Conservation (phyloP, 225 moss, liverwort and hornwort genomes). For the Sphagnum tenellum region DNA sequence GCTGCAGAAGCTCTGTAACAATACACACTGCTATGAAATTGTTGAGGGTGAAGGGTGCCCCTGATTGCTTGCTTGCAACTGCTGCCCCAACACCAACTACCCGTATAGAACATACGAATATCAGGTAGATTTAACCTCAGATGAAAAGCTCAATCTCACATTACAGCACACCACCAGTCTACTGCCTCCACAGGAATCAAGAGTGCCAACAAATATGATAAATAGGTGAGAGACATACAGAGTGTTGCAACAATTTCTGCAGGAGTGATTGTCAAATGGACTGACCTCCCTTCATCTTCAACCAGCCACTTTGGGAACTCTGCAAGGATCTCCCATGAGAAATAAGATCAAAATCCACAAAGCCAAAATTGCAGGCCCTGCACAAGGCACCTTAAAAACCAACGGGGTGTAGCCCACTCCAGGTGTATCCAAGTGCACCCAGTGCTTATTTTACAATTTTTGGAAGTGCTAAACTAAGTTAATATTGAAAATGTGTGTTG, state of each 20-base stretch:
- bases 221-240: constrained; percentile 19
- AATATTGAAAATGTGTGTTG: no score
- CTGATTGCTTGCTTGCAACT: constrained; percentile 84
- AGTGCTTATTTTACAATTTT: no score
- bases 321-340: constrained; percentile 11
- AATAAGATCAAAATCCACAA: no score
- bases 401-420: no score
- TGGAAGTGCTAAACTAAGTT: no score
- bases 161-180: not conserved
- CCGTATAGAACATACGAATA: not conserved
- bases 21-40: constrained; percentile 98
- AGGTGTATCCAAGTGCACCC: no score
- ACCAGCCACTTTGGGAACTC: constrained; percentile 82
- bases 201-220: no score
- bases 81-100: constrained; percentile 65
- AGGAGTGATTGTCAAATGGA: constrained; percentile 59
- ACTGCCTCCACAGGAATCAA: no score
- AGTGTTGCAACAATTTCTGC: constrained; percentile 61
- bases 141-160: not conserved
- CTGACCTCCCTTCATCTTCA: constrained; percentile 54
- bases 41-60: constrained; percentile 87
- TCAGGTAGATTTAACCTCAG: constrained; percentile 3
- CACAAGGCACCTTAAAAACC: no score
- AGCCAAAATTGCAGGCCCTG: no score
- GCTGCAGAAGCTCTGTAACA: constrained; percentile 89